phyloP scores from a whole-genome alignment of 163 green algal genomes.

The Prototheca wickerhamii region DNA sequence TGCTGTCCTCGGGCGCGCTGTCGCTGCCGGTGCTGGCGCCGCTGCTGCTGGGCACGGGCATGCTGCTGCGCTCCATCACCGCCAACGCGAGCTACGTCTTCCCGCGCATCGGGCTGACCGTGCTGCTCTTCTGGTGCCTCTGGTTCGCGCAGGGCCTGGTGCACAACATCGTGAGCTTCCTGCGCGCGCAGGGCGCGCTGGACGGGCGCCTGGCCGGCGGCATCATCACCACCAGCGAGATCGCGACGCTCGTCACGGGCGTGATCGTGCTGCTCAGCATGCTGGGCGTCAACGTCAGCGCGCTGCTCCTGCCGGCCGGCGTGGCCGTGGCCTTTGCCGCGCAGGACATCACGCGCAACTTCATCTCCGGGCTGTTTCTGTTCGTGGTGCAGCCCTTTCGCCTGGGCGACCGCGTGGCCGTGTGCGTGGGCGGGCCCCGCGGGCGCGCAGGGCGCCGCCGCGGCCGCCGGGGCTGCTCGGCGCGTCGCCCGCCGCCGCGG shows the following conservation, averaged over 20 bases:
- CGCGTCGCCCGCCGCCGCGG: not conserved
- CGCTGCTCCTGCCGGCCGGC: constrained; percentile 51
- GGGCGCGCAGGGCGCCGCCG: constrained; percentile 1
- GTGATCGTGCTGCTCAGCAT: constrained; percentile 42
- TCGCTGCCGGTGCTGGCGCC: constrained; percentile 64
- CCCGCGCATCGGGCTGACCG: constrained; percentile 50
- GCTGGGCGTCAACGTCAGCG: constrained; percentile 58
- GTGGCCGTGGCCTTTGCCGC: constrained; percentile 49
- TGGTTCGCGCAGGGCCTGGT: constrained; percentile 63
- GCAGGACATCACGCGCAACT: constrained; percentile 60
- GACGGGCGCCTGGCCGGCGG: constrained; percentile 40
- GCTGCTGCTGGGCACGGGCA: constrained; percentile 62
- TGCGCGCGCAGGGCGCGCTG: constrained; percentile 41
- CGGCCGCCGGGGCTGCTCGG: not conserved
- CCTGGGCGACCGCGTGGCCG: constrained; percentile 51
- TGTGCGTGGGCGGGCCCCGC: constrained; percentile 24
- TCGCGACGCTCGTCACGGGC: constrained; percentile 28
- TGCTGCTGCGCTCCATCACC: constrained; percentile 57
- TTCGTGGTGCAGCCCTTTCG: constrained; percentile 60
- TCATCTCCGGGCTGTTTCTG: constrained; percentile 57
- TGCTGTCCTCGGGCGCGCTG: constrained; percentile 57
- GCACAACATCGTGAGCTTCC: constrained; percentile 43
- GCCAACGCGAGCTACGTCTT: constrained; percentile 58
- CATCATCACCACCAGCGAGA: constrained; percentile 48
- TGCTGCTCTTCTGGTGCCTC: constrained; percentile 58